Evolutionary conservation across 75 land plant species (phyloP).

Genomic region (Selaginella tamariscina): DNA sequence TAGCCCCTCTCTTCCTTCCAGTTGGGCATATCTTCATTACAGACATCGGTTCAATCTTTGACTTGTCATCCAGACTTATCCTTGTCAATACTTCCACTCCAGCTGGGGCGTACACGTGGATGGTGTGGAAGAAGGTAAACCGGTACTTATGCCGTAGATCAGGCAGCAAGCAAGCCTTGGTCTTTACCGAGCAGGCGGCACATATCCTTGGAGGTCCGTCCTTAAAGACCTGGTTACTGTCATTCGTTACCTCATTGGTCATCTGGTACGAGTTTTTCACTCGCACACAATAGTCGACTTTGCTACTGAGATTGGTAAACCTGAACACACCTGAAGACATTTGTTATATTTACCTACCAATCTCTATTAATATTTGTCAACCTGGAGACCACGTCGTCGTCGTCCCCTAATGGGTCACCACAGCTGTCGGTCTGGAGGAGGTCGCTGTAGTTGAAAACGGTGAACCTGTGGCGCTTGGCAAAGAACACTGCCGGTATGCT

Average conservation of each 20-base stretch:
- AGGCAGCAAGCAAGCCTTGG: neutral
- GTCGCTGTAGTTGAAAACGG: neutral
- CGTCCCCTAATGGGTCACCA: neutral
- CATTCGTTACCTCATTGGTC: neutral
- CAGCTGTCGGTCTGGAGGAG: too few relatives aligned
- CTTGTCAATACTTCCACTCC: neutral
- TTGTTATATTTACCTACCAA: neutral
- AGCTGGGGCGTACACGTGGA: neutral
- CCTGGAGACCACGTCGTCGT: neutral
- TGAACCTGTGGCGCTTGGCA: neutral
- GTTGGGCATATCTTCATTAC: neutral
- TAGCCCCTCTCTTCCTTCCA: neutral
- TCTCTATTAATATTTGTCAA: neutral
- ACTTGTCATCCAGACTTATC: neutral
- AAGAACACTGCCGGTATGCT: neutral
- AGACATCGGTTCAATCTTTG: neutral
- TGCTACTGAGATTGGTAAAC: neutral
- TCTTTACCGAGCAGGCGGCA: neutral
- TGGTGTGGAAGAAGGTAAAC: neutral
- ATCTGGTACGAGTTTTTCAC: conserved; percentile 1
- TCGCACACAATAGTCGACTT: neutral
- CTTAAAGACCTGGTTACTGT: neutral
- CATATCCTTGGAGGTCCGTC: neutral
- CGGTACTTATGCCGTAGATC: conserved; percentile 2
- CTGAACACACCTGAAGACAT: neutral